A percentile compares a stretch with the other conserved stretches of the same genome.
Conservation (phyloP, 768 basidiomycete species). For the Hebeloma cylindrosporum region DNA sequence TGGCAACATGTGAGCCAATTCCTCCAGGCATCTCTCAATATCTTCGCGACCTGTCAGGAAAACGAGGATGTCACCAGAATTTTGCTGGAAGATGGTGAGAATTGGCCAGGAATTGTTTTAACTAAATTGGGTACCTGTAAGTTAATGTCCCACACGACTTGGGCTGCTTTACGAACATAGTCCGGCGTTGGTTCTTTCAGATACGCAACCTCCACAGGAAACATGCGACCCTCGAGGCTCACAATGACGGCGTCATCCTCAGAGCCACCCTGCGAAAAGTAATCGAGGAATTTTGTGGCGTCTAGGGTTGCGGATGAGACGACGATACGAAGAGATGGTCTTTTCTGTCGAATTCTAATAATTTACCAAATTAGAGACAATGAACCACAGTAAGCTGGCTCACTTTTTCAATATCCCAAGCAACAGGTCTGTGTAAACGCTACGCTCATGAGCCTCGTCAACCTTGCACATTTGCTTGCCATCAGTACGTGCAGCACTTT, state of each 20-base stretch:
- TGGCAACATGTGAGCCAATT: slow-evolving; percentile 73
- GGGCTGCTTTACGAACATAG: slow-evolving; percentile 80
- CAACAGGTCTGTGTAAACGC: slow-evolving; percentile 92
- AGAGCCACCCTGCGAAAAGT: slow-evolving; percentile 71
- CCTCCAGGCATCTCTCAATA: slow-evolving; percentile 86
- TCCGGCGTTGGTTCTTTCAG: slow-evolving; percentile 74
- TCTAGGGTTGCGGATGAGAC: slow-evolving; percentile 97
- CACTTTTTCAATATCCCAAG: slow-evolving; percentile 94
- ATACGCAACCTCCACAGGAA: slow-evolving; percentile 93
- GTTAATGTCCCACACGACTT: slow-evolving; percentile 82
- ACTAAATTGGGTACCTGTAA: slow-evolving; percentile 52
- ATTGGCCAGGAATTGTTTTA: not conserved
- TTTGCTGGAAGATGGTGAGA: slow-evolving; percentile 51
- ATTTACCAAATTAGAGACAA: slow-evolving; percentile 1
- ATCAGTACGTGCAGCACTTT: slow-evolving; percentile 3
- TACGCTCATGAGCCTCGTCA: slow-evolving; percentile 96
- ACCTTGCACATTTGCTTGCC: slow-evolving; percentile 51
- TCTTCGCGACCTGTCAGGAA: slow-evolving; percentile 97
- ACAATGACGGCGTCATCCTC: slow-evolving; percentile 77
- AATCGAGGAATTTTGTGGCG: slow-evolving; percentile 84
- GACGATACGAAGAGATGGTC: slow-evolving; percentile 86
- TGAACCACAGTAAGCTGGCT: slow-evolving; percentile 14
- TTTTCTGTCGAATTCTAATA: slow-evolving; percentile 82
- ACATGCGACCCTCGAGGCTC: slow-evolving; percentile 91
- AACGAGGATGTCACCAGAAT: slow-evolving; percentile 85